Base-by-base conservation (phyloP, 2,329 filamentous ascomycete genomes). In the Chaetomium sp. region DNA sequence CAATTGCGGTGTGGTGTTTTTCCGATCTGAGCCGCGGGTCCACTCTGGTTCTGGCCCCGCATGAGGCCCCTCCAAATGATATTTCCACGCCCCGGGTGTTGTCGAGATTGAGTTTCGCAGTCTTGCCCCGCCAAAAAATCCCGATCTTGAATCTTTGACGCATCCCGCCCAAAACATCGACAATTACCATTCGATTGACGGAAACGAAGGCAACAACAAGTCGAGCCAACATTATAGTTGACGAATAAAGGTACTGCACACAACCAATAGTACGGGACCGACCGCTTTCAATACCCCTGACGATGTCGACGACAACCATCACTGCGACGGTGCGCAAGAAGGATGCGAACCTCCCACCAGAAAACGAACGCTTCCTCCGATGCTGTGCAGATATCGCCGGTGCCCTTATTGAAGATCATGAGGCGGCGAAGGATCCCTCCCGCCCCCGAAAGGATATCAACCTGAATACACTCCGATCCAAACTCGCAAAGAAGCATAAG, bases 321-420 rank as follows among this genome's bases (percentile, higher is more conserved):
- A 77, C 72, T 59, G 84, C 88, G 78, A 84, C 86, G 62, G 85
- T 79, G 42, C 92, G 84, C 65, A 94, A 89, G 72, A 87, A 79
- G 67, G 71, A 82, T 66, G 75, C 81, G 63, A 89, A 91, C 64
- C 79, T 96, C 10, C 82, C 90, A 2, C 89, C 94, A 33, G 94
- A 99, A 73, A 96, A 91, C 72, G 94, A 99, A 74, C 86, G 94
- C 52, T 96, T 89, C 71, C 82, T 97, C 71, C 84, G 91, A 70
- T 94, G 91, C 65, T 99, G 95, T 72, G 91, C 92, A 60, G 95
- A 99, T 66, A 91, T 99, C 67, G 92, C 91, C 52, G 95, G 89
- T 68, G 88, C 87, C 53, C 81, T 99, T 48, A 96, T 99, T 65
- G 90, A 96, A 68, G 92, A 97, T 67, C 90, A 95, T 69, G 91